Conservation (phyloP, 257 asterid genomes). For the Fraxinus cuspidata region DNA sequence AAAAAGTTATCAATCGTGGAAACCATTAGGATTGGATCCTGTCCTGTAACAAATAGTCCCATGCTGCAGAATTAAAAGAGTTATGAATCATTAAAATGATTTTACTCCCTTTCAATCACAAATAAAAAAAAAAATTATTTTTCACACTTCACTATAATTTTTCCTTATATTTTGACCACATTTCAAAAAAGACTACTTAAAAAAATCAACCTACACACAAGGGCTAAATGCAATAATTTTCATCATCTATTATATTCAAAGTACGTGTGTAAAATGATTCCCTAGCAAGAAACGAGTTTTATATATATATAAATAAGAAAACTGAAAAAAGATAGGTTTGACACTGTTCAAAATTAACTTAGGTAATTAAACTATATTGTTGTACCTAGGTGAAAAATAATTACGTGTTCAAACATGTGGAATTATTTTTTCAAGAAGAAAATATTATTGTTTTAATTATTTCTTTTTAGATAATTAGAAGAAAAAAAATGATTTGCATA, state of each 20-base stretch:
- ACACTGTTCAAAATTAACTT: slow-evolving; percentile 23
- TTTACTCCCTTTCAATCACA: too few relatives aligned
- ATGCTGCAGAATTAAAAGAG: slow-evolving; percentile 18
- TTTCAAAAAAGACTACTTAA: too few relatives aligned
- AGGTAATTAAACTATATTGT: slow-evolving; percentile 4
- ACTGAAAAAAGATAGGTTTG: slow-evolving; percentile 28
- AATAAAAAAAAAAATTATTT: too few relatives aligned
- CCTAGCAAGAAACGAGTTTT: slow-evolving; percentile 1
- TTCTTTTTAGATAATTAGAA: too few relatives aligned
- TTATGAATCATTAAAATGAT: background rate
- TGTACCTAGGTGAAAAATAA: background rate
- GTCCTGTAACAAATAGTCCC: slow-evolving; percentile 18
- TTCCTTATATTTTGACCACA: too few relatives aligned
- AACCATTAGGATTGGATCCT: slow-evolving; percentile 12
- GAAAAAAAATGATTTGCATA: too few relatives aligned
- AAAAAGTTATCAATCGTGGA: slow-evolving; percentile 17
- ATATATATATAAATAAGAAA: too few relatives aligned
- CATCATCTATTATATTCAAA: background rate
- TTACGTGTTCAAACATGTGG: too few relatives aligned
- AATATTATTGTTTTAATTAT: too few relatives aligned
- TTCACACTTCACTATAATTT: too few relatives aligned
- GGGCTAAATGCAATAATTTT: slow-evolving; percentile 1
- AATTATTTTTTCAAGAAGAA: too few relatives aligned
- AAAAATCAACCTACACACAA: too few relatives aligned
- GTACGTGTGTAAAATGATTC: slow-evolving; percentile 7